These are phyloP conservation scores for Melanogaster broomeanus DNA, from an alignment of 768 basidiomycete genomes.

Conservation along the genomic window DNA sequence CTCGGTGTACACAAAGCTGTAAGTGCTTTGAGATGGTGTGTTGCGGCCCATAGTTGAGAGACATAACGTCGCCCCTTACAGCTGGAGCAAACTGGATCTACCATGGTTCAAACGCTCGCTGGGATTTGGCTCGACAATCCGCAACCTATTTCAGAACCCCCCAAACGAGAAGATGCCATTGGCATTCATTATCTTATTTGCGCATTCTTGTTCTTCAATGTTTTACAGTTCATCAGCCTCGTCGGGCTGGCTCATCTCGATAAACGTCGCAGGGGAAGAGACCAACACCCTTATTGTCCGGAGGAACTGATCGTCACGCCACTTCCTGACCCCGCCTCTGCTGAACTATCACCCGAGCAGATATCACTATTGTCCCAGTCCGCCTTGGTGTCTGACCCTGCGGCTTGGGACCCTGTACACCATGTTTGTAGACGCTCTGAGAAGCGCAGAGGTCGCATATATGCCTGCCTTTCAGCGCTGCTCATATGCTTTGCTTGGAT, in stretches of 20 bases:
- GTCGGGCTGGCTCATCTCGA: slow-evolving; percentile 51
- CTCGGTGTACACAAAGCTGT: slow-evolving; percentile 80
- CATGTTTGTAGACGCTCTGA: slow-evolving; percentile 33
- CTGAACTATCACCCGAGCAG: slow-evolving; percentile 6
- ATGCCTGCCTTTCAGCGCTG: slow-evolving; percentile 41
- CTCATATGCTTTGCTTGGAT: slow-evolving; percentile 59
- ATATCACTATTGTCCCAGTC: slow-evolving; percentile 13
- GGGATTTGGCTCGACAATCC: slow-evolving; percentile 62
- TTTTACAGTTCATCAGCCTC: slow-evolving; percentile 56
- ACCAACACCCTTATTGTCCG: slow-evolving; percentile 12
- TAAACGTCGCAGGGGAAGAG: slow-evolving; percentile 36
- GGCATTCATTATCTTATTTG: slow-evolving; percentile 57
- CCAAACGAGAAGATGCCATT: slow-evolving; percentile 30
- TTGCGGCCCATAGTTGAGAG: background rate
- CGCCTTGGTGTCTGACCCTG: background rate
- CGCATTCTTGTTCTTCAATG: slow-evolving; percentile 56
- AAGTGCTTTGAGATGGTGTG: slow-evolving; percentile 25
- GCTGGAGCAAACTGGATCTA: slow-evolving; percentile 77
- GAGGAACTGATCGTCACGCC: slow-evolving; percentile 7
- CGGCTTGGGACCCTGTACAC: slow-evolving; percentile 14
- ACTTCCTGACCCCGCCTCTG: background rate
- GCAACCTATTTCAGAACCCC: background rate
- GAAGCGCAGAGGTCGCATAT: slow-evolving; percentile 50
- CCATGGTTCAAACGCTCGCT: slow-evolving; percentile 71
- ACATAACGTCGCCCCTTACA: slow-evolving; percentile 23